Base-by-base conservation (phyloP, 2,329 filamentous ascomycete genomes). In the Aureobasidium melanogenum region DNA sequence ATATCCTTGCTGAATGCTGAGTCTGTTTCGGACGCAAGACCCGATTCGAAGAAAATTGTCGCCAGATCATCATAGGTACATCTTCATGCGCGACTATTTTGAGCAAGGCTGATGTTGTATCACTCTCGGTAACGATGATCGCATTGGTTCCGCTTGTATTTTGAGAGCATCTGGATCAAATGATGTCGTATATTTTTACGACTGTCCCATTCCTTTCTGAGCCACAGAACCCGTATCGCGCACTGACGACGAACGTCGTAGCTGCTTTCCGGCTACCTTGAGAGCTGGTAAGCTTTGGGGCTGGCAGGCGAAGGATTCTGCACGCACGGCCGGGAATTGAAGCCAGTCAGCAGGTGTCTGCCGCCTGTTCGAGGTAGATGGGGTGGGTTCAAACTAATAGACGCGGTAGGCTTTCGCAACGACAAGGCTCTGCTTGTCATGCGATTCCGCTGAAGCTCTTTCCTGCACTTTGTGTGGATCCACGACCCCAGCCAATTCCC, bases 271-370 rank as follows among this genome's bases (percentile, higher is more conserved):
- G 38, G 36, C 39, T 36, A 36, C 14, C 44, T 19, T 32, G 14
- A 44, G 28, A 56, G 24, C 17, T 56, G 17, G 43, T 50, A 59
- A 59, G 44, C 56, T 59, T 59, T 59, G 43, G 34, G 54, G 56
- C 56, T 59, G 38, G 55, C 55, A 9, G 55, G 14, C 26, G 43
- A 26, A 58, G 55, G 55, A 59, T 59, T 6, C 44, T 59, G 56
- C 56, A 59, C 56, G 56, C 56, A 48, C 56, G 56, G 43, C 36
- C 56, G 44, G 44, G 26, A 38, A 14, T 22, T 50, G 43, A 34
- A 48, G 36, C 56, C 56, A 59, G 56, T 59, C 56, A 59, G 56
- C 56, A 59, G 55, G 55, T 48, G 26, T 26, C 54, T 57, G 41
- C 54, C 54, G 41, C 24, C 41, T 48, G 44, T 50, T 41, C 24